Evolutionary conservation across 2,329 filamentous ascomycete species (phyloP), one percentile per base, ranked within the genome.

Genomic region (Cyanodermella asteris): DNA sequence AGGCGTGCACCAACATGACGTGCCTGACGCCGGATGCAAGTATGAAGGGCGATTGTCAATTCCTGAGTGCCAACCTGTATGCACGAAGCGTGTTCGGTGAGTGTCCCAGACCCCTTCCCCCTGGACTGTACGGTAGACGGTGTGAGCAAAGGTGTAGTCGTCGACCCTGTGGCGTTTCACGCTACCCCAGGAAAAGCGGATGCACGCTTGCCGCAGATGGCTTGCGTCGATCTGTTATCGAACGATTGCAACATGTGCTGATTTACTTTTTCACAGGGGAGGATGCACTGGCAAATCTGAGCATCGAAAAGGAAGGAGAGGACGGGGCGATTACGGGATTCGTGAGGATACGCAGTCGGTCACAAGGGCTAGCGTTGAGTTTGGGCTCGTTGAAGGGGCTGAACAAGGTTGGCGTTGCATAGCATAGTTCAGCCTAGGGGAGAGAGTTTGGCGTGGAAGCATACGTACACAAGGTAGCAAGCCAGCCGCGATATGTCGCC

Each of bases 1-100:
- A 94, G 87, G 80, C 81, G 32, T 84, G 76, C 47, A 97, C 87
- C 27, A 94, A 97, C 52, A 97, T 97, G 87, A 87, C 72, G 47
- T 97, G 87, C 49, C 55, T 97, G 41, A 97, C 87, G 5, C 87
- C 87, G 3, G 87, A 94, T 44, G 87, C 84, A 13, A 91, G 81
- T 31, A 64, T 97, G 47, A 84, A 91, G 60, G 87, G 87, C 26
- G 87, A 97, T 42, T 97, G 87, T 47, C 82, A 93, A 45, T 97
- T 97, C 61, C 52, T 97, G 47, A 93, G 82, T 44, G 87, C 87
- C 12, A 97, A 97, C 43, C 55, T 97, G 19, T 97, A 97, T 44
- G 87, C 87, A 33, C 70, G 80, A 40, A 94, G 82, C 46, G 84
- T 97, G 25, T 97, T 97, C 49, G 87, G 87, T 97, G 73, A 59